Conservation (phyloP, 202 grass and related monocot genomes). For the Setaria viridis region DNA sequence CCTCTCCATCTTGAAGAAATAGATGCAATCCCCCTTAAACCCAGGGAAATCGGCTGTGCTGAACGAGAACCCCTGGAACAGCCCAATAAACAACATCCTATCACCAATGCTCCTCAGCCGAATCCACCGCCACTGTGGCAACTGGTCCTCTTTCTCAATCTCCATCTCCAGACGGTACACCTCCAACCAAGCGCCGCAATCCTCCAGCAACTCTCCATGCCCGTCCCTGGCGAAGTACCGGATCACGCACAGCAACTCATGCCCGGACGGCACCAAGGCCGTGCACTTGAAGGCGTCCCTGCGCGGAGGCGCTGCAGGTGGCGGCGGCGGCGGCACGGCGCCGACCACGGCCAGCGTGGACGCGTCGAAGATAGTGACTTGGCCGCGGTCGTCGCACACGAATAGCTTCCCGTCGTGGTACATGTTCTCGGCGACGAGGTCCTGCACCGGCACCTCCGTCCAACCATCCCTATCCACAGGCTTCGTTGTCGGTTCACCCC, state of each 20-base stretch:
- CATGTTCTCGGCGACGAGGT: constrained; percentile 25
- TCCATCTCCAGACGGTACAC: constrained; percentile 13
- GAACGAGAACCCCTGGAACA: constrained; percentile 38
- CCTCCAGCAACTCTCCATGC: background rate
- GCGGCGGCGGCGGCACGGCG: background rate
- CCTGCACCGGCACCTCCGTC: constrained; percentile 15
- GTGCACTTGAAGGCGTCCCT: background rate
- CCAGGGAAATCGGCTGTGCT: background rate
- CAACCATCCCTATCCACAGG: background rate
- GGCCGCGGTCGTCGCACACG: background rate
- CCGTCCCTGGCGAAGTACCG: background rate
- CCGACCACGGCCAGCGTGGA: constrained; percentile 6
- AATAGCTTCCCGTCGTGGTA: constrained; percentile 17
- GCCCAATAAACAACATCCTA: constrained; percentile 28
- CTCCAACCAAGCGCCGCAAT: background rate
- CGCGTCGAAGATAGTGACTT: background rate
- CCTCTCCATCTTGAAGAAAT: constrained; percentile 25
- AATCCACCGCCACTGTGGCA: background rate
- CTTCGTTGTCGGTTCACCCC: background rate
- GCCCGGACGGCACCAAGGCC: background rate
- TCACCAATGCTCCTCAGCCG: constrained; percentile 31
- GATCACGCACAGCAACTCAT: constrained; percentile 14
- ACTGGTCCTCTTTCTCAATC: background rate
- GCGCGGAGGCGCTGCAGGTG: background rate
- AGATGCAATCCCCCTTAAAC: constrained; percentile 26